Evolutionary conservation across 2,329 filamentous ascomycete genomes (phyloP), one percentile per base, ranked within the genome.

Genomic region (Penicillium italicum): DNA sequence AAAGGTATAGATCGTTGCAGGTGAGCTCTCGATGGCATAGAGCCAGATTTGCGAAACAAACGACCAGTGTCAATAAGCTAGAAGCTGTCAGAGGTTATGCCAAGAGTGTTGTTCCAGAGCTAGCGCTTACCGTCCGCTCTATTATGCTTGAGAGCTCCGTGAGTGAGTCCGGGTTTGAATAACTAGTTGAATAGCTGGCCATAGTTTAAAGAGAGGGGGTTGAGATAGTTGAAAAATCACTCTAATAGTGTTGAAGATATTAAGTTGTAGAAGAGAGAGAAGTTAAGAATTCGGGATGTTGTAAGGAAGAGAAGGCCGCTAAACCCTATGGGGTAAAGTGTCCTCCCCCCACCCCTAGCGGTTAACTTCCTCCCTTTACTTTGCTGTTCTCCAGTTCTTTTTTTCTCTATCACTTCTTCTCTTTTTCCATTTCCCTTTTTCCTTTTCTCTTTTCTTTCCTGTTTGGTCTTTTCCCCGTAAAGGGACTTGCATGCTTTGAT

Each of bases 51-150:
- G 47, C 70, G 71, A 50, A 77, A 76, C 52, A 75, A 72, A 9
- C 73, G 72, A 20, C 72, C 74, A 12, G 72, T 75, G 33, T 76
- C 74, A 51, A 76, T 65, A 26, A 77, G 69, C 74, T 77, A 60
- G 18, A 18, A n/a, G 40, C 18, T 11, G 56, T 70, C 56, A 69
- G 67, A 61, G 31, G 10, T 30, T 33, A 18, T 33, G 20, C 26
- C 30, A 42, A 46, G 51, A 38, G 44, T 37, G 10, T 43, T 60
- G 40, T 61, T 51, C 18, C 31, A 51, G 44, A 42, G 54, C 26
- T 38, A 52, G 36, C 47, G 26, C 40, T 43, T 50, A 54, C 43
- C 36, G 44, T 55, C 34, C 55, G 55, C 45, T 57, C 55, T n/a
- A 57, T 48, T 26, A 57, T 48, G 26, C 26, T 44, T 12, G 55